These are phyloP conservation scores for Penicillium nordicum DNA, from an alignment of 2,329 filamentous ascomycete genomes.

Conservation along the genomic window DNA sequence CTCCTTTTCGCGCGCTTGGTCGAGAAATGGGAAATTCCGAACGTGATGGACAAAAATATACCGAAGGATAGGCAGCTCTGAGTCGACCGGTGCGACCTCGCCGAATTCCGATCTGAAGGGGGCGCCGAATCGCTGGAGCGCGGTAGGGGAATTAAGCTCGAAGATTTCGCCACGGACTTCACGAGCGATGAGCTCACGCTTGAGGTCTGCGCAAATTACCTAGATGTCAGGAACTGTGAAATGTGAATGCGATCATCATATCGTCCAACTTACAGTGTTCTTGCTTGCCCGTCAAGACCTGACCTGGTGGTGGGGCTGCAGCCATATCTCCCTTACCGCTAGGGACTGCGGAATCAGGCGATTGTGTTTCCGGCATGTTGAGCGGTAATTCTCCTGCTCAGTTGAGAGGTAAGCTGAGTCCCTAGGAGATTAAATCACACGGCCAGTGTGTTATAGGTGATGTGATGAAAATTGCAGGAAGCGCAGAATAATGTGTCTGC, in stretches of 20 bases:
- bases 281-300: constrained; percentile 85
- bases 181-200: constrained; percentile 86
- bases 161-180: constrained; percentile 88
- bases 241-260: background rate
- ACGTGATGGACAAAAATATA: constrained; percentile 99
- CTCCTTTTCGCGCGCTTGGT: constrained; percentile 96
- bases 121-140: constrained; percentile 89
- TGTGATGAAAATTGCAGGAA: background rate
- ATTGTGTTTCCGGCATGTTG: constrained; percentile 9
- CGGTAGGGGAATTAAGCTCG: constrained; percentile 91
- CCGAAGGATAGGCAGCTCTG: constrained; percentile 85
- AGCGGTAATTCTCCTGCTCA: background rate
- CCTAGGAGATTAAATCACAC: background rate
- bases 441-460: background rate
- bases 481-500: constrained; percentile 28
- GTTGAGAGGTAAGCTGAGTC: background rate
- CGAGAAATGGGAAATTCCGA: constrained; percentile 94
- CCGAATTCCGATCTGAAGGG: constrained; percentile 91
- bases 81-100: constrained; percentile 89
- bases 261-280: constrained; percentile 74
- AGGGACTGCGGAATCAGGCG: constrained; percentile 11
- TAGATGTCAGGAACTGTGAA: constrained; percentile 1
- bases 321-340: constrained; percentile 13
- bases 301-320: constrained; percentile 46
- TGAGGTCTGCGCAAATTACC: constrained; percentile 64